Evolutionary conservation across 2,329 filamentous ascomycete species (phyloP), one percentile per base, ranked within the genome.

Genomic region (Bisporella sp.): DNA sequence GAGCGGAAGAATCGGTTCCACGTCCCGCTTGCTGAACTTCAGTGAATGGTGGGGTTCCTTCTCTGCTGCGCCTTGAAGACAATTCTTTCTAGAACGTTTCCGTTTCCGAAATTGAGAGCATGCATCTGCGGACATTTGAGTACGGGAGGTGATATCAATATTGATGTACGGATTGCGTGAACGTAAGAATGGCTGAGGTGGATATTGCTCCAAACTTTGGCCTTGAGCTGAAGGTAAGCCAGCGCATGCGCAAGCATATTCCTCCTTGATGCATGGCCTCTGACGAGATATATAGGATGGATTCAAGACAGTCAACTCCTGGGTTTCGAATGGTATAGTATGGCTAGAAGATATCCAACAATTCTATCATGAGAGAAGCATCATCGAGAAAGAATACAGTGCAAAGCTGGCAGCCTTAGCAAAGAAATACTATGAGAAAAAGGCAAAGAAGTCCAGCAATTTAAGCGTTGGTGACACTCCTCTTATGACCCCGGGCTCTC

Each of bases 261-360:
- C 41, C 12, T 28, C 21, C 21, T 21, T 21, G 21, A 21, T 2
- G 21, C 21, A 21, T 21, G 40, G n/a, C 48, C 44, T 42, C 46
- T 43, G 40, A 60, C 45, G 45, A 46, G 33, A 21, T 12, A 39
- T 39, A 28, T 65, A 96, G 89, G 93, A 99, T 82, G 89, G 87
- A 66, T 99, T 96, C 78, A 96, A 95, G 71, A 82, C 89, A 13
- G 90, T 95, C 67, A 96, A 91, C 71, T 82, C 79, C 62, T 99
- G 93, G 93, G 88, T 95, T 51, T 77, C 82, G 56, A 84, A 88
- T 68, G 90, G 92, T 57, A 95, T 99, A 67, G 76, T 81, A 58
- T 99, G 92, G 92, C 83, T 99, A 53, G 92, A 96, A 63, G 93
- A 99, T 63, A 88, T 99, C 56, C 89, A 99, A 69, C 84, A 89